These are phyloP conservation scores for Saturnispora diversa DNA, from an alignment of 805 yeast genomes.

Conservation along the genomic window DNA sequence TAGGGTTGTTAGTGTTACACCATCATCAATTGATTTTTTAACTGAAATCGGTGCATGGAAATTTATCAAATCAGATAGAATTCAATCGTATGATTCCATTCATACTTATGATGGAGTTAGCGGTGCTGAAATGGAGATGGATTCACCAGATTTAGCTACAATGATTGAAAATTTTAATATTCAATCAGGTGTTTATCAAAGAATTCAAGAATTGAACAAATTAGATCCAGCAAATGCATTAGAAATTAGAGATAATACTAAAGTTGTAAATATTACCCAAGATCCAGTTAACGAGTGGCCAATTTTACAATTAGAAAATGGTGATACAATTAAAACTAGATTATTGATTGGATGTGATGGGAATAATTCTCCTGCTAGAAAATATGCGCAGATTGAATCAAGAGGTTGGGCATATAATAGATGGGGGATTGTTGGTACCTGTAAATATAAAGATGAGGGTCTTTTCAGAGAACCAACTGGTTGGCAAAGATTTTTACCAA, in stretches of 20 bases:
- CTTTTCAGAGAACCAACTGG: constrained; percentile 52
- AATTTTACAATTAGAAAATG: constrained; percentile 55
- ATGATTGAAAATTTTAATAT: constrained; percentile 87
- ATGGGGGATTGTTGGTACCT: constrained; percentile 89
- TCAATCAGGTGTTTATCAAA: constrained; percentile 60
- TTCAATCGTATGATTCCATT: constrained; percentile 72
- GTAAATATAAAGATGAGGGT: constrained; percentile 67
- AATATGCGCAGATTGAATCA: constrained; percentile 70
- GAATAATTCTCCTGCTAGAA: constrained; percentile 84
- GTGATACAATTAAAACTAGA: constrained; percentile 55
- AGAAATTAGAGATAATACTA: constrained; percentile 55
- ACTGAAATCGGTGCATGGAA: constrained; percentile 71
- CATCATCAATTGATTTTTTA: constrained; percentile 62
- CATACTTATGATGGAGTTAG: constrained; percentile 82
- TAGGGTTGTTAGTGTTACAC: constrained; percentile 80
- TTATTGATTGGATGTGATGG: constrained; percentile 95
- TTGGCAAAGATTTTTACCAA: constrained; percentile 86
- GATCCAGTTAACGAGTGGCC: constrained; percentile 58
- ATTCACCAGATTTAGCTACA: constrained; percentile 56
- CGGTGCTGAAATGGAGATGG: constrained; percentile 64
- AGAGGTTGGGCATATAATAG: constrained; percentile 89
- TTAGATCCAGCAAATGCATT: constrained; percentile 21
- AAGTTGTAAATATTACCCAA: constrained; percentile 49
- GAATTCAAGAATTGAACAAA: constrained; percentile 38
- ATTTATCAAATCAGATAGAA: constrained; percentile 57